Evolutionary conservation across 257 asterid species (phyloP).

Genomic region (Datura wrightii): DNA sequence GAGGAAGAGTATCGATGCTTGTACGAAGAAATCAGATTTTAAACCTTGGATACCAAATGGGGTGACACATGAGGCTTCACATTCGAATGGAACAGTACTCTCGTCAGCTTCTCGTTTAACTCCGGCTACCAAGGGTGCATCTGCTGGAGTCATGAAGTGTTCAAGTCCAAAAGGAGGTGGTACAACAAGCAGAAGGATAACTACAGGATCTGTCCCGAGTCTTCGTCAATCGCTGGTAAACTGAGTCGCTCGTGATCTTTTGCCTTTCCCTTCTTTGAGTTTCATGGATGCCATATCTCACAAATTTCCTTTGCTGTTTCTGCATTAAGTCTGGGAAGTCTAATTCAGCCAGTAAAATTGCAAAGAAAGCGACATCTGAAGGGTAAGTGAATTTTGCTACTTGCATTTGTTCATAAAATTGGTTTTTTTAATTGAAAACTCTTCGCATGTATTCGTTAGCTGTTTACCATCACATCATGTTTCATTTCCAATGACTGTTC

Average conservation of each 20-base stretch:
- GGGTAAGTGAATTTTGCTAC: conserved; percentile 46
- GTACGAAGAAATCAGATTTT: conserved; percentile 51
- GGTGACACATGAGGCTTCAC: conserved; percentile 12
- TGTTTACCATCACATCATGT: background rate
- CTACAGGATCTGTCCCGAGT: conserved; percentile 51
- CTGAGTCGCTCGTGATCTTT: background rate
- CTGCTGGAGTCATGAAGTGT: conserved; percentile 7
- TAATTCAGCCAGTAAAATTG: conserved; percentile 45
- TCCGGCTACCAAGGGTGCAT: conserved; percentile 30
- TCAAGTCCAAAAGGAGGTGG: conserved; percentile 31
- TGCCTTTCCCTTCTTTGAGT: conserved; percentile 14
- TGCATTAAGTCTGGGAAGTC: conserved; percentile 52
- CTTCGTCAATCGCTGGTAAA: conserved; percentile 53
- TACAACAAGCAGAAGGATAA: conserved; percentile 40
- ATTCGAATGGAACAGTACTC: conserved; percentile 6
- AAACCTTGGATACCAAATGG: conserved; percentile 51
- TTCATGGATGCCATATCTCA: background rate
- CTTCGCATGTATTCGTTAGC: background rate
- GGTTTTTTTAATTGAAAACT: background rate
- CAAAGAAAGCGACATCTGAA: conserved; percentile 41
- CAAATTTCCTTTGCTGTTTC: conserved; percentile 25
- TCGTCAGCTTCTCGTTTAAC: conserved; percentile 32
- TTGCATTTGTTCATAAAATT: background rate
- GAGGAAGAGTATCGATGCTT: conserved; percentile 60
- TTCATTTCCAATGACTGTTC: background rate